Evolutionary conservation across 2,329 filamentous ascomycete genomes (phyloP), one percentile per base, ranked within the genome.

Genomic region (Davidsoniella neocaledoniae): DNA sequence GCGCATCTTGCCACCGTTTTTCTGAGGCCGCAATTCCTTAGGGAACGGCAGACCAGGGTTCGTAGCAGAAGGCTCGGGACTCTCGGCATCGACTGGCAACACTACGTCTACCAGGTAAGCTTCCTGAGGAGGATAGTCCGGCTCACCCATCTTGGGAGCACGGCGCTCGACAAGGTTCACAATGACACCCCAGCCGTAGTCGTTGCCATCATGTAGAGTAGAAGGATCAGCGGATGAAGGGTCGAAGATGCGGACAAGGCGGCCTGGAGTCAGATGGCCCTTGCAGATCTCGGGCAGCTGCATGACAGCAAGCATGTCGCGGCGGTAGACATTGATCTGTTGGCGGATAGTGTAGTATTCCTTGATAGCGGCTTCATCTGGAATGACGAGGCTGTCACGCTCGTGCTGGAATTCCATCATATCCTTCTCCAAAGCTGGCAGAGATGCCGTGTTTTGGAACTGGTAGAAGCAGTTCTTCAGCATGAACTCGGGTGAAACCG

Each of bases 401-500:
- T 90, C 77, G 53, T 76, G 75, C 62, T 95, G 87, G 29, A 95
- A 66, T 43, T 83, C 74, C 61, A 79, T 77, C 53, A 96, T 69
- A 56, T 94, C 81, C 62, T 84, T 86, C 64, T 98, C 91, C 19
- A 96, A 66, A 10, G 73, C 72, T 17, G 84, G 83, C 7, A 95
- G 86, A 57, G 83, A 87, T 9, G 90, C 84, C 2, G 86, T 86
- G 59, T 94, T 96, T 63, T 98, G 91, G 66, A 98, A 98, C 64
- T 98, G 91, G 64, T 86, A 93, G 69, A 98, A 98, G 61, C 91
- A 98, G 57, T 83, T 78, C 68, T 96, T 88, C n/a, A 98, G 71
- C 91, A 98, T 98, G 61, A 86, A 96, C 59, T 98, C 90, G 2
- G 93, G 91, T 7, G 88, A 96, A 46, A 98, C 94, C n/a, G 87